Base-by-base conservation (phyloP, 306 rosid genomes). In the Cotoneaster glaucophyllus region DNA sequence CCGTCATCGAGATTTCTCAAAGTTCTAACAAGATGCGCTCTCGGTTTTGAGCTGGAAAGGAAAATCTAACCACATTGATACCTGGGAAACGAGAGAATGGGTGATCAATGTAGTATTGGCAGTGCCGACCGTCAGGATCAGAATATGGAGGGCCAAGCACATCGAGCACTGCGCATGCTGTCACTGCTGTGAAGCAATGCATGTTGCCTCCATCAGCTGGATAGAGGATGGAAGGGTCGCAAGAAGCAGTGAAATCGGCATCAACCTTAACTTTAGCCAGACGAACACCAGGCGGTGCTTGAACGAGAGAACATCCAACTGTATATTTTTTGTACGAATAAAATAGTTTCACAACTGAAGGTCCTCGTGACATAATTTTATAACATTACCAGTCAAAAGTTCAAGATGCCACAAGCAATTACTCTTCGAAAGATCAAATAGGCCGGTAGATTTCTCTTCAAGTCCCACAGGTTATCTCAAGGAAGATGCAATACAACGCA, bases 131-230 rank as follows among this genome's bases (percentile, higher is more conserved):
- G 10, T 89, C 91, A 2, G 82, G 74, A 81, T 92, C 96, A 5
- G 86, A 84, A 83, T 95, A 95, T 1, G 99, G 99, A 7, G 99
- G 99, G 45, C 99, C 99, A n/a, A 92, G 96, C 74, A 95, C 99
- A 68, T 95, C 99, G 1, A 95, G 85, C 80, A 95, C 85, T 1
- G 97, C 98, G 37, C 99, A 95, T 0, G 98, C 93, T 6, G 97
- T 92, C 87, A 95, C 90, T 4, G 97, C 99, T 4, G 93, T 95
- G 93, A 95, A 92, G 85, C 93, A 82, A 73, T 95, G 99, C 91
- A 95, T 58, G 87, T 95, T 95, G 48, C 99, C 99, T 17, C 99
- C 99, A 54, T 92, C 97, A 2, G 91, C 86, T 0, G 99, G 99
- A 71, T 87, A 95, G 17, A 95, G 91, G 79, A 95, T 90, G 34